phyloP scores from a whole-genome alignment of 768 basidiomycete genomes.

The Tylopilus subfusipes region DNA sequence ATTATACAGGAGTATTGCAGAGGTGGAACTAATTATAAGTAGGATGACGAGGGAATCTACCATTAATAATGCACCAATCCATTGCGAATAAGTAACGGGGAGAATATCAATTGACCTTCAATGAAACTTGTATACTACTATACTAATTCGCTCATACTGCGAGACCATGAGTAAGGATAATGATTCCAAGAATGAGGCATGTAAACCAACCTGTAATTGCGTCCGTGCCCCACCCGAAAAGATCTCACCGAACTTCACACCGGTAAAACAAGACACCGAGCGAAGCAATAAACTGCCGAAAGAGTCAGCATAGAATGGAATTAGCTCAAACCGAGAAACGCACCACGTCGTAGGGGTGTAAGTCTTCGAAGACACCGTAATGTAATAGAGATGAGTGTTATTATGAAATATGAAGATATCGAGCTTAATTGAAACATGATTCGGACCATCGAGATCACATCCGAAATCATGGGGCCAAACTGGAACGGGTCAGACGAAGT shows the following conservation, averaged over 20 bases:
- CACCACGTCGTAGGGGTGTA: conserved; percentile 8
- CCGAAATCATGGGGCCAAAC: conserved; percentile 23
- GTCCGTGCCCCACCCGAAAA: background rate
- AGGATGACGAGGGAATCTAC: background rate
- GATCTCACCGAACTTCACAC: background rate
- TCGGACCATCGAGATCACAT: conserved; percentile 17
- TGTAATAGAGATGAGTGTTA: conserved; percentile 4
- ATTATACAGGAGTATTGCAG: background rate
- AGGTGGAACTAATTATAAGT: no score
- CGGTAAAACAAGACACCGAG: background rate
- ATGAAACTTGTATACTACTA: background rate
- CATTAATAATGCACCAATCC: no score
- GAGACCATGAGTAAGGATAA: background rate
- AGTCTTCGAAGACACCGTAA: conserved; percentile 1
- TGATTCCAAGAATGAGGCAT: background rate
- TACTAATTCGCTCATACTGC: conserved; percentile 1
- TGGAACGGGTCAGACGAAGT: background rate
- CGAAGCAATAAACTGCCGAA: conserved; percentile 6
- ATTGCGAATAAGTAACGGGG: no score
- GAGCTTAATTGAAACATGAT: conserved; percentile 13
- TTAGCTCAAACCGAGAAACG: background rate
- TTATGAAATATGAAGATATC: conserved; percentile 13
- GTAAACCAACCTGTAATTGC: background rate
- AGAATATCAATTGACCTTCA: background rate
- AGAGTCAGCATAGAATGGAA: background rate